Base-by-base conservation (phyloP, 768 basidiomycete genomes). In the Naganishia friedmannii region DNA sequence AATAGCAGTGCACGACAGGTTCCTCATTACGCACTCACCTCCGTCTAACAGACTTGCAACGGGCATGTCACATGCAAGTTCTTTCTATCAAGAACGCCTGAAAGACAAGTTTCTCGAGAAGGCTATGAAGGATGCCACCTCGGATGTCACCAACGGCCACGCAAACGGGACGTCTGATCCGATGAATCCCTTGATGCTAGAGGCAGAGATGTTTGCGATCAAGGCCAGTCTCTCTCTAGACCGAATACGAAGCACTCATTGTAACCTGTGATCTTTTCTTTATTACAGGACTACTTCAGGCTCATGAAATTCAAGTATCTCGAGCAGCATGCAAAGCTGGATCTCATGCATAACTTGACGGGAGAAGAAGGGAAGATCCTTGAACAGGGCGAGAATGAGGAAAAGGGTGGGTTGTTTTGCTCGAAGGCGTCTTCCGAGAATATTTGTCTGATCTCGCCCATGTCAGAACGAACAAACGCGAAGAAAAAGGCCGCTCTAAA, bases 261-360 rank as follows among this genome's bases (percentile, higher is more conserved):
- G 15, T 42, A 6, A 26, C 37, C 42, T 12, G 10, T 45, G 23
- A 4, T 42, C 10, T 63, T 9, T 34, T 34, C 8, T 28, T 1
- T 48, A 19, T 3, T 17, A 39, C 51, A 80, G 77, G 78, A 79
- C 6, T 77, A 77, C 71, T 77, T 80, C 56, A 70, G 77, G 23
- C 67, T 74, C 75, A 86, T 93, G 31, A 94, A 94, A 80, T 92
- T 91, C 76, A 89, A 90, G 73, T 93, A 92, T 77, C 83, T 93
- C 21, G 91, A 95, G 76, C 90, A 92, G 79, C 90, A 92, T 73
- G 90, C 93, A 3, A 95, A 94, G 77, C 87, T 91, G 75, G 88
- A 89, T 80, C 94, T 93, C 76, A 85, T 93, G 74, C 89, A 89
- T 78, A 88, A 87, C 0, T 92, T 94, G 74, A 89, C 92, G 58